These are phyloP conservation scores for Schwanniomyces sp. DNA, from an alignment of 805 yeast species.

Conservation along the genomic window DNA sequence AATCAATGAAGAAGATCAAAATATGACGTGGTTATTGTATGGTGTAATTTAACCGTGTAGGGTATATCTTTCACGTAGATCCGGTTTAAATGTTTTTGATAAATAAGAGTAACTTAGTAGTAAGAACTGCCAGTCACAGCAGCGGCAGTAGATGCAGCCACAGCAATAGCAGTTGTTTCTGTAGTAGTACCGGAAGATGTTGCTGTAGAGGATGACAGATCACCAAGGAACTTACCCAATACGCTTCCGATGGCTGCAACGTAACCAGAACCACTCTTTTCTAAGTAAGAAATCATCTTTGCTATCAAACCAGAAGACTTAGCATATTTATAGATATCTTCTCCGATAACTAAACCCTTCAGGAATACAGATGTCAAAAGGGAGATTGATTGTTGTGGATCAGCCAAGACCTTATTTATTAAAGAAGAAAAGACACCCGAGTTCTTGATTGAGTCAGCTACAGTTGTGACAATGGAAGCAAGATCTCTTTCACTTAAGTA, in stretches of 20 bases:
- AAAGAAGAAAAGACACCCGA: slow-evolving; percentile 34
- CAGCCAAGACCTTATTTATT: slow-evolving; percentile 32
- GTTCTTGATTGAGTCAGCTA: slow-evolving; percentile 29
- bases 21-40: background rate
- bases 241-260: slow-evolving; percentile 4
- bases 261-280: slow-evolving; percentile 25
- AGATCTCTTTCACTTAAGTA: slow-evolving; percentile 39
- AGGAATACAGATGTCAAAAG: slow-evolving; percentile 33
- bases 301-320: slow-evolving; percentile 34
- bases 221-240: slow-evolving; percentile 26
- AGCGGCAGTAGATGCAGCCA: slow-evolving; percentile 7
- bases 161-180: slow-evolving; percentile 10
- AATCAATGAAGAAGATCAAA: background rate
- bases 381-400: slow-evolving; percentile 33
- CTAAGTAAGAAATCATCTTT: slow-evolving; percentile 22
- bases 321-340: slow-evolving; percentile 39
- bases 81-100: background rate
- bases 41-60: background rate
- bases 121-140: background rate
- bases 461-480: slow-evolving; percentile 21
- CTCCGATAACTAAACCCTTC: slow-evolving; percentile 30
- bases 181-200: slow-evolving; percentile 9
- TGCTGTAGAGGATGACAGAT: slow-evolving; percentile 15
- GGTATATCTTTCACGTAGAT: background rate
- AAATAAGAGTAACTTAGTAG: slow-evolving; percentile 9